A percentile compares a stretch with the other conserved stretches of the same genome.
These are phyloP conservation scores for Tylopilus vinaceipallidus DNA, from an alignment of 768 basidiomycete genomes.

Conservation along the genomic window DNA sequence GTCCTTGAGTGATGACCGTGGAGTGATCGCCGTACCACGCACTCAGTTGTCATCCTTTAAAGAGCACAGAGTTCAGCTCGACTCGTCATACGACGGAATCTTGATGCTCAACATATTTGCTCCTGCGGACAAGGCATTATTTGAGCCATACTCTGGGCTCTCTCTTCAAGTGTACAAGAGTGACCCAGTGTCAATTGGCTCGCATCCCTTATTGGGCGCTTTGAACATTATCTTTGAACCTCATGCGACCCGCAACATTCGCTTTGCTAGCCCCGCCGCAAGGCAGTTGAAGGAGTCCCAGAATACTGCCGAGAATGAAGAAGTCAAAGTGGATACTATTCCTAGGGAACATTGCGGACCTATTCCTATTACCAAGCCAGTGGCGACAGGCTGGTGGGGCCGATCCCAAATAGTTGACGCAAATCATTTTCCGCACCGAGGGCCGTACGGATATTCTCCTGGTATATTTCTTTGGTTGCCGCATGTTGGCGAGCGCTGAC, in stretches of 20 bases:
- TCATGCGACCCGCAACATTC: slow-evolving; percentile 6
- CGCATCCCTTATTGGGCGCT: slow-evolving; percentile 2
- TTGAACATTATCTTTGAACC: slow-evolving; percentile 8
- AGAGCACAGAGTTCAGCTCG: not conserved
- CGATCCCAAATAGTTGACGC: too few relatives aligned
- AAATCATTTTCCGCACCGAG: too few relatives aligned
- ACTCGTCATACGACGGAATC: slow-evolving; percentile 1
- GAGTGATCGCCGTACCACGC: not conserved
- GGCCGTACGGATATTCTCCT: too few relatives aligned
- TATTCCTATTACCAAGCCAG: too few relatives aligned
- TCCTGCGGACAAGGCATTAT: not conserved
- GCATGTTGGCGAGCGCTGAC: too few relatives aligned
- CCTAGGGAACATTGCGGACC: too few relatives aligned
- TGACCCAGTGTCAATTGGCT: too few relatives aligned
- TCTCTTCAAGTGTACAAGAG: slow-evolving; percentile 2
- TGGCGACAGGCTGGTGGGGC: too few relatives aligned
- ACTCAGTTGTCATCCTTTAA: not conserved
- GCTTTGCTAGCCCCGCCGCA: slow-evolving; percentile 5
- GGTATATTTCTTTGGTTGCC: too few relatives aligned
- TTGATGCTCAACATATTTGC: slow-evolving; percentile 7
- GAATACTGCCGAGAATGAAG: too few relatives aligned
- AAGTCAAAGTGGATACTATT: too few relatives aligned
- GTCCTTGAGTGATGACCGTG: slow-evolving; percentile 7
- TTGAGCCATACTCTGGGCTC: slow-evolving; percentile 10
- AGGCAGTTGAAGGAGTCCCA: not conserved